Percentiles rank a stretch among this genome's conserved stretches.
Conservation (phyloP, 768 basidiomycete genomes). For the Suillus ampliporus region DNA sequence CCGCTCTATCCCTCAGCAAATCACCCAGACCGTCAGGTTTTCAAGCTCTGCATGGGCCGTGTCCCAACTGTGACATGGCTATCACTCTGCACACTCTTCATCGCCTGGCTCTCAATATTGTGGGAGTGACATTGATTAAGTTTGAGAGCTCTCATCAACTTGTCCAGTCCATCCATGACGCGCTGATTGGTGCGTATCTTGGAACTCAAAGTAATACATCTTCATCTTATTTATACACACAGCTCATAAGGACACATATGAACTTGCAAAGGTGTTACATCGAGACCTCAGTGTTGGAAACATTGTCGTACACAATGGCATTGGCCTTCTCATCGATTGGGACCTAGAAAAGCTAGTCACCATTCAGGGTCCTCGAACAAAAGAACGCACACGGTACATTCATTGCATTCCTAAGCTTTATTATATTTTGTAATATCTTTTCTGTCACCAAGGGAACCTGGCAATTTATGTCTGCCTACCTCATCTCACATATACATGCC, state of each 20-base stretch:
- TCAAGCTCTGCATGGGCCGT: background rate
- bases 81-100: slow-evolving; percentile 6
- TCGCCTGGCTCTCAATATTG: slow-evolving; percentile 1
- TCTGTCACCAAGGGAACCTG: slow-evolving; percentile 10
- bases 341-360: slow-evolving; percentile 4
- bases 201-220: background rate
- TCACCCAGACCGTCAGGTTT: background rate
- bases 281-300: slow-evolving; percentile 9
- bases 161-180: slow-evolving; percentile 8
- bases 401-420: background rate
- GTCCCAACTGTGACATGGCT: background rate
- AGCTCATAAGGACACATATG: slow-evolving; percentile 8
- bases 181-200: background rate
- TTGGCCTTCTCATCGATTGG: slow-evolving; percentile 11
- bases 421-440: background rate
- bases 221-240: background rate
- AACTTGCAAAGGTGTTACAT: slow-evolving; percentile 5
- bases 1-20: background rate
- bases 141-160: slow-evolving; percentile 5
- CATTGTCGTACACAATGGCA: background rate
- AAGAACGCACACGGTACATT: background rate
- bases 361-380: background rate
- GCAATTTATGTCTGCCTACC: slow-evolving; percentile 3
- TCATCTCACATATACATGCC: background rate
- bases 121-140: background rate